Evolutionary conservation across 495 filamentous ascomycete species (phyloP).

Genomic region (Neurospora sp.): DNA sequence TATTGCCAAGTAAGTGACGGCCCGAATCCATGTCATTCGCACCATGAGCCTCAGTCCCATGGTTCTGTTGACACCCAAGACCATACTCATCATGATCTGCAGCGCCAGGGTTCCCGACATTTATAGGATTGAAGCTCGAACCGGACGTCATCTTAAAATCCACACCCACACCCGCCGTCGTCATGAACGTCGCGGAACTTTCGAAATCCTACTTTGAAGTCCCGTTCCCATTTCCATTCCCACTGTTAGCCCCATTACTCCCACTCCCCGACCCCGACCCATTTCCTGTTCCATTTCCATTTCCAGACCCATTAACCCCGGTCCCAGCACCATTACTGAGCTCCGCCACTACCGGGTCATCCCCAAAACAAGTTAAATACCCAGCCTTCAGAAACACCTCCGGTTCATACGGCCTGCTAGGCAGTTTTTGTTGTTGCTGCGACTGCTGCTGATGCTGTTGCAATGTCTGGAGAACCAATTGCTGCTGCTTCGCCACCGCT

Average conservation of each 20-base stretch:
- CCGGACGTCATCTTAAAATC: neutral
- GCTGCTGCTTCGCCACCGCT: neutral
- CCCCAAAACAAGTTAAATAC: constrained; percentile 10
- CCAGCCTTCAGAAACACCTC: constrained; percentile 4
- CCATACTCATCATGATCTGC: too few relatives aligned
- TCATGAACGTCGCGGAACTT: neutral
- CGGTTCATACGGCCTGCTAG: neutral
- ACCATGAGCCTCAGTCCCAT: too few relatives aligned
- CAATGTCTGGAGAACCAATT: neutral
- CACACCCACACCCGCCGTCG: neutral
- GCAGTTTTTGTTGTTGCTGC: neutral
- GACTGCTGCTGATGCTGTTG: neutral
- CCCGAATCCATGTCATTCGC: too few relatives aligned
- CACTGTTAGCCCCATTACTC: neutral
- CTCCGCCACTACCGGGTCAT: neutral
- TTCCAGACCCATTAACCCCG: neutral
- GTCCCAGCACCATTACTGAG: neutral
- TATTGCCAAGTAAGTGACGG: too few relatives aligned
- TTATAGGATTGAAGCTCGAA: too few relatives aligned
- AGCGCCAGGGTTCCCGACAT: too few relatives aligned
- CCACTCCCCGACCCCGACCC: neutral
- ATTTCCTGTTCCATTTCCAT: neutral
- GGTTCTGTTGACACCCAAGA: too few relatives aligned
- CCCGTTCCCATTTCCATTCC: neutral
- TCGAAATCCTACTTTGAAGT: neutral